Evolutionary conservation across 1,284 basidiomycete genomes (phyloP).

Genomic region (Papiliotrema laurentii): DNA sequence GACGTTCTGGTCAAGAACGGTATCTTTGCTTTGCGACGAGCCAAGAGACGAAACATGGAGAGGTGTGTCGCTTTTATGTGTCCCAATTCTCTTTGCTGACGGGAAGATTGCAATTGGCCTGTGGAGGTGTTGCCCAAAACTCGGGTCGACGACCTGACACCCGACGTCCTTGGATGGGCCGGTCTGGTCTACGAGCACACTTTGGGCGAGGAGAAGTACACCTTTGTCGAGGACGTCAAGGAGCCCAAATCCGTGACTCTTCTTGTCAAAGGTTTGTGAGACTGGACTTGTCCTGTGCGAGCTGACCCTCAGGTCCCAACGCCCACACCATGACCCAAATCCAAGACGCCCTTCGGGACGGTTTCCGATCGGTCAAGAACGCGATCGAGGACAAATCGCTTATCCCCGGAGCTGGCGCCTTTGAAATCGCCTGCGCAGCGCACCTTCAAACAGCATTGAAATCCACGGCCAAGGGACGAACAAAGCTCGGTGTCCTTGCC

Average conservation of each 20-base stretch:
- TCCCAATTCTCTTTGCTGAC: not conserved
- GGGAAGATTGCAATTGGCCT: slow-evolving; percentile 77
- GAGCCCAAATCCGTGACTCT: slow-evolving; percentile 95
- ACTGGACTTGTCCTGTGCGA: not conserved
- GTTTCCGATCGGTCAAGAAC: slow-evolving; percentile 94
- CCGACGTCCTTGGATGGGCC: slow-evolving; percentile 90
- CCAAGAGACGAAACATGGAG: slow-evolving; percentile 98
- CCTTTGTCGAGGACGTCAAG: slow-evolving; percentile 95
- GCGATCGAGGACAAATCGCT: slow-evolving; percentile 85
- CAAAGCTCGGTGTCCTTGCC: slow-evolving; percentile 95
- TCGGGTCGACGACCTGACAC: slow-evolving; percentile 93
- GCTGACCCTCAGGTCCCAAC: slow-evolving; percentile 63
- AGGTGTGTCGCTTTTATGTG: slow-evolving; percentile 54
- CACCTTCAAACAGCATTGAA: slow-evolving; percentile 73
- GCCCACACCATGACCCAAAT: slow-evolving; percentile 94
- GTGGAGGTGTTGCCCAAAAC: slow-evolving; percentile 94
- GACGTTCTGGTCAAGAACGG: slow-evolving; percentile 97
- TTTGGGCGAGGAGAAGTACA: slow-evolving; percentile 97
- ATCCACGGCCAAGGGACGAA: slow-evolving; percentile 85
- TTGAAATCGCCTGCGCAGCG: slow-evolving; percentile 88
- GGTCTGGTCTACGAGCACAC: slow-evolving; percentile 99
- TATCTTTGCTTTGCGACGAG: slow-evolving; percentile 88
- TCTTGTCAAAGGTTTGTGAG: slow-evolving; percentile 85
- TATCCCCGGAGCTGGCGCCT: slow-evolving; percentile 93
- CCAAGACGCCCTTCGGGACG: slow-evolving; percentile 94